Conservation (phyloP, 345 rosid genomes). For the Tarenaya hassleriana region DNA sequence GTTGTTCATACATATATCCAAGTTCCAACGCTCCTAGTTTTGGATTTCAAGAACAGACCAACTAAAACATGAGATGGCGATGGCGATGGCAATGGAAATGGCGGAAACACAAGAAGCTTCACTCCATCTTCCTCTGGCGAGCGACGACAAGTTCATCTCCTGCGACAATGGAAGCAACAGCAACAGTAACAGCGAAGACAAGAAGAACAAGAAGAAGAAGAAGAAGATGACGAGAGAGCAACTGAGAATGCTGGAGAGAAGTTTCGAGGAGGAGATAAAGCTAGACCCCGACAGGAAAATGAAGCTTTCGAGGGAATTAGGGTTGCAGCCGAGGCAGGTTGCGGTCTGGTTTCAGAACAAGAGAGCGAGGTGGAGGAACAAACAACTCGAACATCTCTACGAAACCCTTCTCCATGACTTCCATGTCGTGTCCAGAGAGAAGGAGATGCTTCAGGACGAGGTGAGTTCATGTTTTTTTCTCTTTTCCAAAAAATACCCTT, state of each 20-base stretch:
- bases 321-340: slow-evolving; percentile 84
- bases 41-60: too few species aligned
- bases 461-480: slow-evolving; percentile 21
- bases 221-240: slow-evolving; percentile 71
- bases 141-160: too few species aligned
- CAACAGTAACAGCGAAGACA: too few species aligned
- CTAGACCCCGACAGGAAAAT: slow-evolving; percentile 77
- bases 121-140: too few species aligned
- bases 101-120: too few species aligned
- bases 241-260: slow-evolving; percentile 64
- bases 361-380: slow-evolving; percentile 81
- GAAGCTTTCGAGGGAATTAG: slow-evolving; percentile 76
- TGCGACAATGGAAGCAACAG: too few species aligned
- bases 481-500: too few species aligned
- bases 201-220: slow-evolving; percentile 67
- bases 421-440: slow-evolving; percentile 59
- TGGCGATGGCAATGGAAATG: too few species aligned
- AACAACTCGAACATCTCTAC: slow-evolving; percentile 76
- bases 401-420: slow-evolving; percentile 66
- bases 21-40: too few species aligned
- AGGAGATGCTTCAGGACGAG: slow-evolving; percentile 77
- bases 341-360: slow-evolving; percentile 95
- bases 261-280: slow-evolving; percentile 85
- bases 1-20: too few species aligned
- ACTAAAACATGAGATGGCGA: too few species aligned